Evolutionary conservation across 2,329 filamentous ascomycete genomes (phyloP), one percentile per base, ranked within the genome.

Genomic region (Sporothrix brunneoviolacea): DNA sequence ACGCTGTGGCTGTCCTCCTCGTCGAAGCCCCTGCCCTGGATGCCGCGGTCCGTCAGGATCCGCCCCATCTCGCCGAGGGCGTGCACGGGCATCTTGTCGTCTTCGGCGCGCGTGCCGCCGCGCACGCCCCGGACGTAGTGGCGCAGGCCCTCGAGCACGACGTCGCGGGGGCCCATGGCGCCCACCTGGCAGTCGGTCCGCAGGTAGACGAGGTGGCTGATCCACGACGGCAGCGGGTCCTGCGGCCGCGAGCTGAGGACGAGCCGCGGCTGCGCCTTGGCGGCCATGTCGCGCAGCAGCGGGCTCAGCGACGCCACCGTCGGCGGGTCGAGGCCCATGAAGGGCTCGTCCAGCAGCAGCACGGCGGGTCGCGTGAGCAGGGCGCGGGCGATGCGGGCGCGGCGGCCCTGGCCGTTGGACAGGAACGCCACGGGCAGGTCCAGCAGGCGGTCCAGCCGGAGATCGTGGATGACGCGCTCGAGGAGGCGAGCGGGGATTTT

Each of bases 241-340:
- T 96, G 91, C 4, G 91, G 88, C 32, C 90, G 76, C 12, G 91
- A 75, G 38, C 84, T 85, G 33, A 97, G 68, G 2, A 97, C 72
- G 21, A 97, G 70, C 28, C 88, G 76, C 0, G 90, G 91, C 7
- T 73, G 75, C 13, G 78, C 78, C 43, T 75, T 76, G 52, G 79
- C 74, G 0, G 89, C 86, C 50, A 96, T 69, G 0, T 74, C 74
- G 56, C 80, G 70, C 19, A 96, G 70, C 41, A 97, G 72, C 0
- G 76, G 74, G 36, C 86, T 91, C 58, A 97, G 70, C 2, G 79
- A 78, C 12, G 77, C 74, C 12, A 88, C 79, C 0, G 90, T 94
- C 6, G 83, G 84, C 13, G 91, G 93, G 65, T 97, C 93, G 15
- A 98, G 73, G 0, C 93, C 91, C 87, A 96, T 95, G 62, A 96